phyloP scores from a whole-genome alignment of 2,329 filamentous ascomycete species.

The Phialophora tarda region DNA sequence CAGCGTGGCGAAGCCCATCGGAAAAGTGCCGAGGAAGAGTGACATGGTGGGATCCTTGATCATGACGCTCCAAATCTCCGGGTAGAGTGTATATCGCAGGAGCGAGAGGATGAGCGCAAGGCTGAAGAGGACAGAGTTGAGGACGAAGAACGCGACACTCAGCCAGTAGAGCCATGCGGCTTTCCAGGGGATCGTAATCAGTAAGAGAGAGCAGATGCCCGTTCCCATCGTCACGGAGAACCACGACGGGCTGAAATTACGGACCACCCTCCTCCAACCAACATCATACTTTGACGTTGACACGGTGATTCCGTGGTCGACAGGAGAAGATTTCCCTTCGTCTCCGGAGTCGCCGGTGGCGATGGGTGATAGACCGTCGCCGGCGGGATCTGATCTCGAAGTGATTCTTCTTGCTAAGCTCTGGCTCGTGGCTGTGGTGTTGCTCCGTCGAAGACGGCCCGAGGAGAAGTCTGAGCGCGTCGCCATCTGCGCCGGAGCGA shows the following conservation, averaged over 20 bases:
- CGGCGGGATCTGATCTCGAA: slow-evolving; percentile 9
- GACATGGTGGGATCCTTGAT: slow-evolving; percentile 69
- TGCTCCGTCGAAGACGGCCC: slow-evolving; percentile 1
- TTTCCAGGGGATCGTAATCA: slow-evolving; percentile 67
- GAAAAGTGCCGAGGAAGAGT: slow-evolving; percentile 71
- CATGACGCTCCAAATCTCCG: slow-evolving; percentile 70
- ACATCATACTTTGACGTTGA: slow-evolving; percentile 45
- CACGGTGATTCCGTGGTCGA: background rate
- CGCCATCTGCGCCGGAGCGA: slow-evolving; percentile 22
- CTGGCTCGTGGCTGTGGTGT: background rate
- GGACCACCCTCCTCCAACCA: slow-evolving; percentile 48
- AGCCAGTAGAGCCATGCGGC: slow-evolving; percentile 63
- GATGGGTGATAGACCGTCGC: slow-evolving; percentile 1
- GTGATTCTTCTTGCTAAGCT: background rate
- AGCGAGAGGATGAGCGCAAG: slow-evolving; percentile 56
- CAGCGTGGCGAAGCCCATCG: slow-evolving; percentile 72
- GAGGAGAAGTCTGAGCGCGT: slow-evolving; percentile 8
- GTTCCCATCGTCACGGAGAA: slow-evolving; percentile 70
- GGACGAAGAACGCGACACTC: slow-evolving; percentile 64
- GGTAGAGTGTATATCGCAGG: slow-evolving; percentile 68
- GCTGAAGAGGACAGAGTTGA: slow-evolving; percentile 65
- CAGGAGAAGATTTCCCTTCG: background rate
- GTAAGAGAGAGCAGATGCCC: slow-evolving; percentile 68
- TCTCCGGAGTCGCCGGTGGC: background rate
- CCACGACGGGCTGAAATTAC: slow-evolving; percentile 57